phyloP scores from a whole-genome alignment of 2,329 filamentous ascomycete species.

The Lizonia empirigonia region DNA sequence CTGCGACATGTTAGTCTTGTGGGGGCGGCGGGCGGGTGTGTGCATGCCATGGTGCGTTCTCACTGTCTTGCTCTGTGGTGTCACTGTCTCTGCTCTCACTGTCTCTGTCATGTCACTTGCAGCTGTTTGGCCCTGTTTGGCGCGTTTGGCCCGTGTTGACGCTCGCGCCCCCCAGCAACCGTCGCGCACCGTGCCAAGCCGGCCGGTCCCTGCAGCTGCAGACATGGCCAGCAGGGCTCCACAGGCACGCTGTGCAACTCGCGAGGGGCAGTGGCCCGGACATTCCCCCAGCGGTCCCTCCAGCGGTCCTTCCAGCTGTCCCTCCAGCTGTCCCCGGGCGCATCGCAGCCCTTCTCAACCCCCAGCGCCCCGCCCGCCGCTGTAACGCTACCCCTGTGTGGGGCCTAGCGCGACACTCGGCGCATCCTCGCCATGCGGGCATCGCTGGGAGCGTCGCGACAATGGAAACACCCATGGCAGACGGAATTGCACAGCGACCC shows the following conservation, averaged over 20 bases:
- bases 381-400: conserved; percentile 24
- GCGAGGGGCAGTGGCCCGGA: no score
- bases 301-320: no score
- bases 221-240: no score
- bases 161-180: conserved; percentile 11
- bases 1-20: conserved; percentile 26
- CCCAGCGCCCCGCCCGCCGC: not conserved
- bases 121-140: conserved; percentile 3
- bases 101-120: not conserved
- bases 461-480: conserved; percentile 41
- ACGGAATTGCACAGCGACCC: conserved; percentile 38
- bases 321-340: not conserved
- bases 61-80: conserved; percentile 11
- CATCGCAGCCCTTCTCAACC: not conserved
- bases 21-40: not conserved
- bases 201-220: not conserved
- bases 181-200: not conserved
- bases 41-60: conserved; percentile 21
- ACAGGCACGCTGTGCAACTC: no score
- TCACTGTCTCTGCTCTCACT: not conserved
- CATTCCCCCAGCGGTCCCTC: no score
- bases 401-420: conserved; percentile 26
- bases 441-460: conserved; percentile 18
- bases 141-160: conserved; percentile 25
- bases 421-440: conserved; percentile 26